Base-by-base conservation (phyloP, 129 eudicot species). In the Flaveria linearis region DNA sequence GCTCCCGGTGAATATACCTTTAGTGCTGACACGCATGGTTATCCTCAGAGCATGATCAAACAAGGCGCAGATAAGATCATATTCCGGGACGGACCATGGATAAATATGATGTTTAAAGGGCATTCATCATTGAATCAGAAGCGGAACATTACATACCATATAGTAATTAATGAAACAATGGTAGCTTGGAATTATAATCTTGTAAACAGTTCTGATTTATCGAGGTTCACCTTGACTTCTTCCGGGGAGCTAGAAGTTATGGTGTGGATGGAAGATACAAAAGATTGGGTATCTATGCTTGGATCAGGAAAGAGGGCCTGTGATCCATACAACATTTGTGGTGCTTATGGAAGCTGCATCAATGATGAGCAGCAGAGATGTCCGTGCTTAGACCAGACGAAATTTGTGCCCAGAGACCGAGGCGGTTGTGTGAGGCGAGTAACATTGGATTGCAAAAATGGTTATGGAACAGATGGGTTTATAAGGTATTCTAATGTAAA, bases 341-440 rank as follows among this genome's bases (percentile, higher is more conserved):
- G 69, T 63, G 69, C 69, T 15, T 63, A 63, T 63, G 46, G 69
- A 30, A 63, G 45, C 46, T 63, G 69, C 46, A 63, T 11, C 13
- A 62, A 10, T 30, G 46, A 7, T 4, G 33, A 16, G 45, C 1
- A 17, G 16, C 20, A 63, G 13, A n/a, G 9, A 30, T 63, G 69
- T 63, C 15, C 22, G 11, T 63, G 69, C 22, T 63, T 63, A 7
- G n/a, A 30, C 20, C 45, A 63, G 69, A 63, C 13, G 7, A 30
- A 30, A 15, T 63, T 63, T 33, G 69, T 63, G 20, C 45, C 69
- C 16, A 15, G 69, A 14, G 16, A 63, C 46, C 69, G 3, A 30
- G 16, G 73, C 36, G 95, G 95, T n/a, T 89, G 95, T 72, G 72
- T 50, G 9, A 49, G 95, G 58, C 68, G 73, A 61, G 64, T 17